Evolutionary conservation across 768 basidiomycete genomes (phyloP).

Genomic region (Lenzites betulinus): DNA sequence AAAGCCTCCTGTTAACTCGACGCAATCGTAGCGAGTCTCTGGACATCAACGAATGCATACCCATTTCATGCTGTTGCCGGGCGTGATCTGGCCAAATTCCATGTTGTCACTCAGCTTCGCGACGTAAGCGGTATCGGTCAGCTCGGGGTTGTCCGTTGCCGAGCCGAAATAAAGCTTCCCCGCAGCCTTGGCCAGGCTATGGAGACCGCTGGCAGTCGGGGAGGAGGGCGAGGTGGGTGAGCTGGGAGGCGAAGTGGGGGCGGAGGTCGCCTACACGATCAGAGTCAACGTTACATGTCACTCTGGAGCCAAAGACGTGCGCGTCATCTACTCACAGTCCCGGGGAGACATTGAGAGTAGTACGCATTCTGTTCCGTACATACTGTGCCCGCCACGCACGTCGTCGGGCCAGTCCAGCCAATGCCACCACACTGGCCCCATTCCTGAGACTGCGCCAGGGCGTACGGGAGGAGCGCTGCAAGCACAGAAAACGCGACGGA

Average conservation of each 20-base stretch:
- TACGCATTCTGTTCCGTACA: constrained; percentile 42
- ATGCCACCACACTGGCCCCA: constrained; percentile 40
- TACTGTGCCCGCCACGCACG: constrained; percentile 43
- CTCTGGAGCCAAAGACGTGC: not conserved
- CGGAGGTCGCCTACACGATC: not conserved
- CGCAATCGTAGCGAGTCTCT: no score
- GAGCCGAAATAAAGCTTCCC: constrained; percentile 51
- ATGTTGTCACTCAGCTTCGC: constrained; percentile 39
- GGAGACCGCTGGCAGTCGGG: constrained; percentile 26
- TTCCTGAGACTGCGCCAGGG: constrained; percentile 27
- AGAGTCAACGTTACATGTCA: no score
- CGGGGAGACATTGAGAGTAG: constrained; percentile 48
- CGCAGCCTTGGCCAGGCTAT: constrained; percentile 40
- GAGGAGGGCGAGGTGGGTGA: not conserved
- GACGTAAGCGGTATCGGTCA: constrained; percentile 41
- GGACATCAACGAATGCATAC: constrained; percentile 17
- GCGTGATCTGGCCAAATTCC: constrained; percentile 47
- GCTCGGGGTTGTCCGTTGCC: constrained; percentile 50
- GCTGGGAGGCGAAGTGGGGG: not conserved
- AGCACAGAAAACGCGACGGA: constrained; percentile 32
- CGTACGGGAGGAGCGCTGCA: constrained; percentile 28
- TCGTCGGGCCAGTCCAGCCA: constrained; percentile 38
- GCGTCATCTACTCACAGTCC: constrained; percentile 11
- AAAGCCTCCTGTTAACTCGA: no score
- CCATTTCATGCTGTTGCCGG: constrained; percentile 51